A percentile compares a stretch with the other conserved stretches of the same genome.
phyloP scores from a whole-genome alignment of 768 basidiomycete species.

The Macrolepiota albuminosa region DNA sequence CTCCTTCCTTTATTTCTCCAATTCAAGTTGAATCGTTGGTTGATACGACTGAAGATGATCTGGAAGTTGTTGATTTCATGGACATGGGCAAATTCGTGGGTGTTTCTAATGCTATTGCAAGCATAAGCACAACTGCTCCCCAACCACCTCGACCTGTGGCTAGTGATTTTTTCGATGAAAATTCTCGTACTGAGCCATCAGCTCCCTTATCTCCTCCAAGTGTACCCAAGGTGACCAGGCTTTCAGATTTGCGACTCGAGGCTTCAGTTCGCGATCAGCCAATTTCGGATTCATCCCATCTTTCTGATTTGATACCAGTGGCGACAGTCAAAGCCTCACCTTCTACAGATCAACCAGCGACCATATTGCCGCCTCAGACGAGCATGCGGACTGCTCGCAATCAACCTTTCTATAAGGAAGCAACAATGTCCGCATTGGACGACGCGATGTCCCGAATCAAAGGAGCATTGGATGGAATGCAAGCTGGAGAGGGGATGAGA shows the following conservation, averaged over 20 bases:
- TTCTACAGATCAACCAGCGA: constrained; percentile 21
- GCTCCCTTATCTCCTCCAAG: constrained; percentile 29
- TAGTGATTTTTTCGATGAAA: constrained; percentile 70
- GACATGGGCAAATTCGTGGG: constrained; percentile 71
- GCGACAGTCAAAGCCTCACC: background rate
- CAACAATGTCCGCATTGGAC: constrained; percentile 68
- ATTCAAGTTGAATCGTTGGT: constrained; percentile 40
- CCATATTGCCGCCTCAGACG: constrained; percentile 19
- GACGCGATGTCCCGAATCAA: constrained; percentile 86
- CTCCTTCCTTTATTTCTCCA: constrained; percentile 27
- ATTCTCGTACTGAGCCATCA: constrained; percentile 5
- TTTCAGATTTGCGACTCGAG: constrained; percentile 1
- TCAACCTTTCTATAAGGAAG: constrained; percentile 42
- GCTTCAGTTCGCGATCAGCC: background rate
- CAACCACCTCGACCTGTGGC: constrained; percentile 49
- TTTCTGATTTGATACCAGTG: background rate
- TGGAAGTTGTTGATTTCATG: constrained; percentile 79
- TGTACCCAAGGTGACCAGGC: constrained; percentile 30
- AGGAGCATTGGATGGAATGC: constrained; percentile 71
- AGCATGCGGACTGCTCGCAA: constrained; percentile 32
- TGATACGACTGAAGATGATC: constrained; percentile 47
- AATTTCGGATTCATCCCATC: background rate
- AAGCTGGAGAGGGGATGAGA: constrained; percentile 34
- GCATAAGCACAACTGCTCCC: constrained; percentile 14
- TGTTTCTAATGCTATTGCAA: constrained; percentile 21